Conservation (phyloP, 768 basidiomycete genomes). For the Lactarius tabidus region DNA sequence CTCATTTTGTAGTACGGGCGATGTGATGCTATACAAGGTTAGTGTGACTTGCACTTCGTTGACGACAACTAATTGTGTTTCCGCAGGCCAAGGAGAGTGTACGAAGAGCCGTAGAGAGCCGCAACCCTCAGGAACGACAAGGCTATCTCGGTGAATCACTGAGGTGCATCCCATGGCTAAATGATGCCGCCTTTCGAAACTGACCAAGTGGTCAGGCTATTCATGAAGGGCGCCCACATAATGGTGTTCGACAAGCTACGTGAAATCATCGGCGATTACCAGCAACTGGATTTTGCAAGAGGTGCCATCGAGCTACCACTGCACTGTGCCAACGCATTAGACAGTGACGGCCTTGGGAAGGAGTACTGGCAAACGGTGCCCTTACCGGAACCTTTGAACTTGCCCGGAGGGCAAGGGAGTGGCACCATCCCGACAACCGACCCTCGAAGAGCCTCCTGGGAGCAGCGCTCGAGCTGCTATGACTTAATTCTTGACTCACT, state of each 20-base stretch:
- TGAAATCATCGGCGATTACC: slow-evolving; percentile 88
- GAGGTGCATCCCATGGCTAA: slow-evolving; percentile 45
- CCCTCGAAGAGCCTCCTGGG: slow-evolving; percentile 50
- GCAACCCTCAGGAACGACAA: slow-evolving; percentile 67
- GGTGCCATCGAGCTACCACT: slow-evolving; percentile 86
- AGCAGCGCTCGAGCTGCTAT: slow-evolving; percentile 71
- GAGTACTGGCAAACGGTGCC: slow-evolving; percentile 67
- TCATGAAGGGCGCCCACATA: slow-evolving; percentile 82
- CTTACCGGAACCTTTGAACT: background rate
- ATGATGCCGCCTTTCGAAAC: background rate
- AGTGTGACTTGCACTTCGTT: slow-evolving; percentile 14
- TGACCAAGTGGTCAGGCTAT: slow-evolving; percentile 51
- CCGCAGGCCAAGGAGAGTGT: slow-evolving; percentile 87
- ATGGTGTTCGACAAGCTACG: slow-evolving; percentile 79
- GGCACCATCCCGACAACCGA: slow-evolving; percentile 28
- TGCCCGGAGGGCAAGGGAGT: background rate
- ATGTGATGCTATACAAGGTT: slow-evolving; percentile 96
- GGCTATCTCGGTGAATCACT: slow-evolving; percentile 84
- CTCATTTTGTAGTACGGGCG: slow-evolving; percentile 96
- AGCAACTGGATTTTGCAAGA: slow-evolving; percentile 75
- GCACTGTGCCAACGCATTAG: slow-evolving; percentile 73
- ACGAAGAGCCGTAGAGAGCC: slow-evolving; percentile 81
- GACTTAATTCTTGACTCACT: slow-evolving; percentile 80
- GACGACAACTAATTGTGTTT: background rate
- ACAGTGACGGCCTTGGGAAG: slow-evolving; percentile 68